Conservation (phyloP, 768 basidiomycete genomes). For the Naganishia kalamii region DNA sequence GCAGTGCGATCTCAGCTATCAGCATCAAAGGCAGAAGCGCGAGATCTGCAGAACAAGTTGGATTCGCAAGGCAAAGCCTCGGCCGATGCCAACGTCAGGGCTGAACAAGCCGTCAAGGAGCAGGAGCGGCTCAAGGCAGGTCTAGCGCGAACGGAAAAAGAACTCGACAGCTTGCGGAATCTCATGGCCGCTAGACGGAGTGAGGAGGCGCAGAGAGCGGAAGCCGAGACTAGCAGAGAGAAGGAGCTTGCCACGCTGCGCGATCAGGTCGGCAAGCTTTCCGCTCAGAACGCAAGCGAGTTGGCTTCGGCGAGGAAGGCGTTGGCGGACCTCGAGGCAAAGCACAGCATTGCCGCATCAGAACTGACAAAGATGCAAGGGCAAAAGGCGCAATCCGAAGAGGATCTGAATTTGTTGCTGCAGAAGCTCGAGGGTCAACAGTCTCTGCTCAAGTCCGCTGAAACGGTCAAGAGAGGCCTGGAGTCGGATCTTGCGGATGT, state of each 20-base stretch:
- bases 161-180: conserved; percentile 78
- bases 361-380: not conserved
- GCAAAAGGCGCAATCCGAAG: not conserved
- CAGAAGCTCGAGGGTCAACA: conserved; percentile 1
- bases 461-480: conserved; percentile 21
- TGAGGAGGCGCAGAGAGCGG: conserved; percentile 74
- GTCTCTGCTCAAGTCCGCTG: conserved; percentile 8
- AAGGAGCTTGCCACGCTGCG: conserved; percentile 71
- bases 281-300: conserved; percentile 92
- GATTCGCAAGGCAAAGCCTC: conserved; percentile 51
- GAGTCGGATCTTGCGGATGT: conserved; percentile 31
- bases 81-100: conserved; percentile 29
- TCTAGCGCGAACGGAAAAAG: conserved; percentile 61
- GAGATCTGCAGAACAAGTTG: conserved; percentile 45
- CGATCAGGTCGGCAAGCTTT: conserved; percentile 73
- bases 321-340: not conserved
- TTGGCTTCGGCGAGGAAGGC: conserved; percentile 83
- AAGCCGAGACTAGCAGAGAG: conserved; percentile 82
- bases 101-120: conserved; percentile 41
- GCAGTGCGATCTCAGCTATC: conserved; percentile 52
- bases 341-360: not conserved
- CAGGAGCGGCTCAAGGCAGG: conserved; percentile 24
- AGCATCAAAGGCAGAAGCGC: conserved; percentile 55
- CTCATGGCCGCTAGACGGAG: conserved; percentile 75
- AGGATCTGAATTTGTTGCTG: not conserved